Evolutionary conservation across 768 basidiomycete species (phyloP), one percentile per base, ranked within the genome.

Genomic region (Gymnopilus dilepis): DNA sequence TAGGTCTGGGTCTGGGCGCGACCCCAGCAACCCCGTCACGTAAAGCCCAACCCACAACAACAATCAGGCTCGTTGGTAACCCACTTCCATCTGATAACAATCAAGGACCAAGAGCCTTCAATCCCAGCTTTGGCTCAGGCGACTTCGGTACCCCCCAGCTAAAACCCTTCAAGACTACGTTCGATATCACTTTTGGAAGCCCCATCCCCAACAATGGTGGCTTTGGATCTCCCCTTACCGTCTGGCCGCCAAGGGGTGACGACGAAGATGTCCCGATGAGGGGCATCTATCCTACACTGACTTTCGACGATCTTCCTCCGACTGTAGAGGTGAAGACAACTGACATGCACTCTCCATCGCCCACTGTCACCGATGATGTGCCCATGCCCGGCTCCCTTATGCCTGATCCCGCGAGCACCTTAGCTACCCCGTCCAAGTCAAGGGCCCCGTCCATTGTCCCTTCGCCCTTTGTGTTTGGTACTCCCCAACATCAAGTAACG

Each of bases 401-500:
- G 50, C 33, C 41, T 33, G 63, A 54, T 21, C 56, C 67, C 52
- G 22, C 37, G 22, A 43, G 2, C 17, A 37, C 40, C 6, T 56
- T 63, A 5, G 38, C 53, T 2, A 57, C 34, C 37, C 58, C 45
- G 6, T 56, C 56, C 43, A 33, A 34, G 7, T 26, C 42, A 31
- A 24, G 34, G n/a, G 33, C 59, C 19, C 45, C 63, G 13, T 59
- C 67, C 6, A 40, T 65, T 21, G 58, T 68, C 37, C 68, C 75
- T 9, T 73, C 82, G 22, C 85, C 87, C 0, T 94, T 94, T 76
- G 70, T 92, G 21, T 94, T 94, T 67, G 92, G 92, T 24, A 93
- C 92, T 0, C 88, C 91, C 6, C 83, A 84, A 60, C 80, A 90
- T 67, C 80, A 77, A 47, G 80, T 84, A 43, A 86, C 88, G 31